phyloP scores from a whole-genome alignment of 768 basidiomycete genomes.

The Tubosaeta brunneosetosa region DNA sequence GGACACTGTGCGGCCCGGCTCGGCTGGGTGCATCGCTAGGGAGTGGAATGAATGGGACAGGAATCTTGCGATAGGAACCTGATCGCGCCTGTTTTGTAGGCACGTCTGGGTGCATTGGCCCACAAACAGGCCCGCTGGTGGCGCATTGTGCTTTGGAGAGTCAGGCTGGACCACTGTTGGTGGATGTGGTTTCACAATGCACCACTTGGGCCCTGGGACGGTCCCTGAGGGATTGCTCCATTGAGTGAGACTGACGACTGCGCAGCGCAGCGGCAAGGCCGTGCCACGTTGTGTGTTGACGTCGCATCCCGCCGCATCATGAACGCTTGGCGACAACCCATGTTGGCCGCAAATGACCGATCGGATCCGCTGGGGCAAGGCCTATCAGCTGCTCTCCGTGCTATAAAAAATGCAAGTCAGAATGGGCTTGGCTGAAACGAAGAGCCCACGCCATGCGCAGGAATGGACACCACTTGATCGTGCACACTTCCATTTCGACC shows the following conservation, averaged over 20 bases:
- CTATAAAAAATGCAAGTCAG: background rate
- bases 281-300: slow-evolving; percentile 5
- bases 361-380: background rate
- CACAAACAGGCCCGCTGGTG: background rate
- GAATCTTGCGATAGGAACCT: background rate
- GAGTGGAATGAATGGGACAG: background rate
- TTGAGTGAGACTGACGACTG: slow-evolving; percentile 1
- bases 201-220: background rate
- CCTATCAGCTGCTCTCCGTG: background rate
- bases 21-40: slow-evolving; percentile 6
- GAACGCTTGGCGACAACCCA: background rate
- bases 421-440: slow-evolving; percentile 5
- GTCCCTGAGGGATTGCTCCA: slow-evolving; percentile 1
- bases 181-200: background rate
- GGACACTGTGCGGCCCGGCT: slow-evolving; percentile 4
- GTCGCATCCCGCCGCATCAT: background rate
- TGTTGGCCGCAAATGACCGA: slow-evolving; percentile 1
- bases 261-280: slow-evolving; percentile 5
- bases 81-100: slow-evolving; percentile 13
- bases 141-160: background rate
- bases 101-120: slow-evolving; percentile 3
- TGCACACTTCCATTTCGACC: slow-evolving; percentile 4
- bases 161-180: background rate
- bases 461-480: background rate
- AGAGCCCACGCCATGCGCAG: background rate